These are phyloP conservation scores for Setomelanomma holmii DNA, from an alignment of 2,329 filamentous ascomycete genomes.

Conservation along the genomic window DNA sequence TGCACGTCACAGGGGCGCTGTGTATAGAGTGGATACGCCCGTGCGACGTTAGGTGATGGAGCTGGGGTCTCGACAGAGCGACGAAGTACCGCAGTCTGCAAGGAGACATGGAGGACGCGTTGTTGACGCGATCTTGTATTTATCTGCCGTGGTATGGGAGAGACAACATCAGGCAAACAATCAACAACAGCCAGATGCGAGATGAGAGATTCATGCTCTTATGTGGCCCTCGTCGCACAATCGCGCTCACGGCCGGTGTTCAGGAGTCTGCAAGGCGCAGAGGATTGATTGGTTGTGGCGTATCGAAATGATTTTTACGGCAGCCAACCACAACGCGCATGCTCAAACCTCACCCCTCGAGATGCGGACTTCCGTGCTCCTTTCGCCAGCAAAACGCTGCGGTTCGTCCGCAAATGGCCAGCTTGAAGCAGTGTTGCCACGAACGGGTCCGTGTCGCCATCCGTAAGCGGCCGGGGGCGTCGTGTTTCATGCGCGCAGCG, in stretches of 20 bases:
- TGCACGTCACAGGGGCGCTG: slow-evolving; percentile 31
- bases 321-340: slow-evolving; percentile 26
- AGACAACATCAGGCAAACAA: slow-evolving; percentile 17
- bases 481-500: slow-evolving; percentile 32
- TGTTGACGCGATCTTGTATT: slow-evolving; percentile 22
- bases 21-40: slow-evolving; percentile 39
- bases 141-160: slow-evolving; percentile 27
- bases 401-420: slow-evolving; percentile 4
- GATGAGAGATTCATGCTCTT: slow-evolving; percentile 29
- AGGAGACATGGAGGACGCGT: slow-evolving; percentile 24
- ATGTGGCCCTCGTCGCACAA: slow-evolving; percentile 23
- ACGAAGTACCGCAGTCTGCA: slow-evolving; percentile 12
- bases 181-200: slow-evolving; percentile 24
- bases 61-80: slow-evolving; percentile 15
- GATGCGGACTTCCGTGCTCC: slow-evolving; percentile 1
- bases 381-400: slow-evolving; percentile 16
- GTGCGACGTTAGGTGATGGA: slow-evolving; percentile 38
- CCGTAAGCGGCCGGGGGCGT: slow-evolving; percentile 19
- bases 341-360: slow-evolving; percentile 6
- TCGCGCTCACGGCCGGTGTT: slow-evolving; percentile 16
- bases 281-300: slow-evolving; percentile 31
- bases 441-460: slow-evolving; percentile 23
- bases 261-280: slow-evolving; percentile 15
- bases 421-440: slow-evolving; percentile 22
- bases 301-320: slow-evolving; percentile 14